Evolutionary conservation across 2,329 filamentous ascomycete species (phyloP), one percentile per base, ranked within the genome.

Genomic region (Cladosporium sp.): DNA sequence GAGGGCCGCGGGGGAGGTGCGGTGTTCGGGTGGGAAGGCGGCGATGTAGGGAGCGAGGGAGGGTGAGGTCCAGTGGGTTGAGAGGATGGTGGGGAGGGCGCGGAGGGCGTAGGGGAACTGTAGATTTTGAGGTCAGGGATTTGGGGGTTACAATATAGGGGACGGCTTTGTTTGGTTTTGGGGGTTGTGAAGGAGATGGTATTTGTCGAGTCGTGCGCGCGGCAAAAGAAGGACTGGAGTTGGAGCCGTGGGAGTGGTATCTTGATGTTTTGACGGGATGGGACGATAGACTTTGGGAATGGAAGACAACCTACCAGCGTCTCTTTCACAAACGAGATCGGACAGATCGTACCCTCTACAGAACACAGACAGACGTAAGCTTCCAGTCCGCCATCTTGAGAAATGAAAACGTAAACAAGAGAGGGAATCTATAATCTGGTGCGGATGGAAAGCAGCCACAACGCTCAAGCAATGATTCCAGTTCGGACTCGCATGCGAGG

Each of bases 311-410:
- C 80, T 82, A 91, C 87, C 74, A 91, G 75, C 59, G 87, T 82
- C 68, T 90, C 85, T 73, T 88, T 88, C 71, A 91, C 87, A 71
- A 91, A 91, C 61, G 85, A 88, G 68, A 91, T 89, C 61, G 86
- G 85, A 69, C 86, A 90, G 58, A 91, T 83, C 46, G 87, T 91
- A 58, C 87, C 87, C 78, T 91, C 87, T 91, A 60, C 52, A 56
- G 51, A 49, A 35, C 46, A 50, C 35, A 28, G 22, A 31, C 46
- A 18, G 14, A n/a, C 38, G 46, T 50, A 50, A 50, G 46, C 46
- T 50, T 50, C 31, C 38, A 33, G 14, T 16, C 14, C 14, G 14
- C 14, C 14, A 16, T 16, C 14, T 16, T 16, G 14, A 16, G 14
- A 16, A 16, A 16, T 16, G 14, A 16, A 16, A 16, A 16, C 14